Percentiles rank a stretch among this genome's conserved stretches.
Conservation (phyloP, 495 filamentous ascomycete species). For the Acidiella bohemica region DNA sequence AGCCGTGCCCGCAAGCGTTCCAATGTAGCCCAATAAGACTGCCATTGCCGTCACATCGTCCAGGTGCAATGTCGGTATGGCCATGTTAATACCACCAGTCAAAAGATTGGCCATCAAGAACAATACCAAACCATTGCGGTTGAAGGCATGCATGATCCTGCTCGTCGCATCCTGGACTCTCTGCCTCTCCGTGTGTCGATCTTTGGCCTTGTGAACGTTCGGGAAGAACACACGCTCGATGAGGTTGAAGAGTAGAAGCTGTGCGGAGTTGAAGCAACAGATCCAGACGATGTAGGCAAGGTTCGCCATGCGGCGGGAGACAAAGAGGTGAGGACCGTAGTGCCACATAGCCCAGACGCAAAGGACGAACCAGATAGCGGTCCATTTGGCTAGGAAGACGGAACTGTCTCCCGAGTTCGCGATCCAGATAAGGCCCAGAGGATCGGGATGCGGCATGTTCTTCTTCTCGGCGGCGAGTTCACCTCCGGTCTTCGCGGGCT, state of each 20-base stretch:
- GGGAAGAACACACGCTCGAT: constrained; percentile 71
- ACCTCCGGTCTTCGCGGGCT: neutral
- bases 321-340: constrained; percentile 55
- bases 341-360: constrained; percentile 54
- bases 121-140: constrained; percentile 72
- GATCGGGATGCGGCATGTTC: neutral
- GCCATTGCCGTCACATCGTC: constrained; percentile 49
- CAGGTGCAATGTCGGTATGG: constrained; percentile 63
- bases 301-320: constrained; percentile 84
- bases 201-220: constrained; percentile 41
- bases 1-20: constrained; percentile 50
- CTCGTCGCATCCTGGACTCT: constrained; percentile 57
- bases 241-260: constrained; percentile 62
- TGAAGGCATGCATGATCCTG: constrained; percentile 63
- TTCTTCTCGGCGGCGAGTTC: neutral
- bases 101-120: constrained; percentile 83
- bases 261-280: constrained; percentile 67
- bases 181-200: constrained; percentile 40
- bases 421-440: constrained; percentile 1
- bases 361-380: constrained; percentile 49
- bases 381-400: constrained; percentile 44
- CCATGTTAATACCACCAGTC: constrained; percentile 80
- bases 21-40: constrained; percentile 59
- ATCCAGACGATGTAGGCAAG: constrained; percentile 91
- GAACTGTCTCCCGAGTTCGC: constrained; percentile 23